phyloP scores from a whole-genome alignment of 306 rosid species.

The Arachis stenosperma region DNA sequence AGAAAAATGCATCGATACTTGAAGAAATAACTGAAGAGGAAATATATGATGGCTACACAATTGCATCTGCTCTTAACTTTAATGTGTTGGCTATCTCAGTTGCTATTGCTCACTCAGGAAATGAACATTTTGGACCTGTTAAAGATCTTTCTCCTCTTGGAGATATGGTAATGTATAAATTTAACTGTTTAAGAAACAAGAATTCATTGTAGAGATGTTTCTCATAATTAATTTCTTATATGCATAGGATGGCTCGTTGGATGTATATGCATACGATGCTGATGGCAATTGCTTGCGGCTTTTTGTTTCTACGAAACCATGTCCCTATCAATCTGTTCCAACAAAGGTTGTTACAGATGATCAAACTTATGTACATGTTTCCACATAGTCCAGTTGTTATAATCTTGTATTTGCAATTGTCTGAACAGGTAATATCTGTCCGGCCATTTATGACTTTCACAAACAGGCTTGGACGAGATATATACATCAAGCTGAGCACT shows the following conservation, averaged over 20 bases:
- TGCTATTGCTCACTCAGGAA: constrained; percentile 68
- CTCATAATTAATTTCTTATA: constrained; percentile 27
- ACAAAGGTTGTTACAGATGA: constrained; percentile 70
- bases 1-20: constrained; percentile 51
- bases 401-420: constrained; percentile 15
- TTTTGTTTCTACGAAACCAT: constrained; percentile 84
- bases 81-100: constrained; percentile 77
- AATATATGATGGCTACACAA: constrained; percentile 74
- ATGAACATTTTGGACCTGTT: constrained; percentile 75
- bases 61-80: constrained; percentile 83
- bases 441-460: constrained; percentile 95
- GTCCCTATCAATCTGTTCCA: constrained; percentile 78
- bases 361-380: constrained; percentile 27
- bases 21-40: constrained; percentile 96
- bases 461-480: constrained; percentile 86
- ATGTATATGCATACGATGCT: constrained; percentile 74
- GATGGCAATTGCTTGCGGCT: constrained; percentile 80
- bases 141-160: constrained; percentile 85
- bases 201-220: constrained; percentile 18
- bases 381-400: constrained; percentile 19
- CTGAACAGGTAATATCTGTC: constrained; percentile 71
- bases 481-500: constrained; percentile 66
- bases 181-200: constrained; percentile 9
- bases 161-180: constrained; percentile 68
- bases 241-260: constrained; percentile 86